Conservation (phyloP, 2,329 filamentous ascomycete species). For the Penicillium sp. region DNA sequence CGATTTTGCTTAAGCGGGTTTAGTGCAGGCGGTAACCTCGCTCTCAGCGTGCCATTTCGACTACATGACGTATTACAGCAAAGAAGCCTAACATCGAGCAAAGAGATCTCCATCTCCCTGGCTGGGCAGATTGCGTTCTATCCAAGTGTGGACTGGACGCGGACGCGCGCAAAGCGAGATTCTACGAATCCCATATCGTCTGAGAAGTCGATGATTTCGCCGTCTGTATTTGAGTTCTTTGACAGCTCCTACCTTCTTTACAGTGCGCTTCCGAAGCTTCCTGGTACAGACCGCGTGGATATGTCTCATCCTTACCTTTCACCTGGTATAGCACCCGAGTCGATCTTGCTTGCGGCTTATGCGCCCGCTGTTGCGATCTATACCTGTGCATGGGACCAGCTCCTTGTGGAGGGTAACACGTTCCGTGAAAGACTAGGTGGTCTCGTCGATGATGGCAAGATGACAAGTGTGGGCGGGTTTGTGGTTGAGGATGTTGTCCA, state of each 20-base stretch:
- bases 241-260: constrained; percentile 18
- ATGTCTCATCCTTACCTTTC: constrained; percentile 22
- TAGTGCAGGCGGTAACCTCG: constrained; percentile 23
- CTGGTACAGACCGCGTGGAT: constrained; percentile 9
- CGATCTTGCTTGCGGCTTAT: constrained; percentile 12
- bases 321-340: constrained; percentile 15
- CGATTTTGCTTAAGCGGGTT: constrained; percentile 19
- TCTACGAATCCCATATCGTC: constrained; percentile 17
- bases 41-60: constrained; percentile 15
- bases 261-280: constrained; percentile 9
- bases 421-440: constrained; percentile 18
- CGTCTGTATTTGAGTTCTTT: constrained; percentile 13
- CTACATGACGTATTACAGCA: constrained; percentile 13
- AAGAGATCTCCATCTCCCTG: not conserved
- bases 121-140: constrained; percentile 20
- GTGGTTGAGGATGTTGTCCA: constrained; percentile 17
- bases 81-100: not conserved
- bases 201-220: constrained; percentile 14
- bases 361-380: constrained; percentile 20
- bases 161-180: constrained; percentile 13
- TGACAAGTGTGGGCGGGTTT: constrained; percentile 17
- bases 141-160: constrained; percentile 19
- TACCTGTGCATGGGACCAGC: constrained; percentile 26
- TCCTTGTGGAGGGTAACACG: constrained; percentile 21
- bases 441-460: constrained; percentile 13